These are phyloP conservation scores for Aspergillus spinulosporus DNA, from an alignment of 2,329 filamentous ascomycete species.

Conservation along the genomic window DNA sequence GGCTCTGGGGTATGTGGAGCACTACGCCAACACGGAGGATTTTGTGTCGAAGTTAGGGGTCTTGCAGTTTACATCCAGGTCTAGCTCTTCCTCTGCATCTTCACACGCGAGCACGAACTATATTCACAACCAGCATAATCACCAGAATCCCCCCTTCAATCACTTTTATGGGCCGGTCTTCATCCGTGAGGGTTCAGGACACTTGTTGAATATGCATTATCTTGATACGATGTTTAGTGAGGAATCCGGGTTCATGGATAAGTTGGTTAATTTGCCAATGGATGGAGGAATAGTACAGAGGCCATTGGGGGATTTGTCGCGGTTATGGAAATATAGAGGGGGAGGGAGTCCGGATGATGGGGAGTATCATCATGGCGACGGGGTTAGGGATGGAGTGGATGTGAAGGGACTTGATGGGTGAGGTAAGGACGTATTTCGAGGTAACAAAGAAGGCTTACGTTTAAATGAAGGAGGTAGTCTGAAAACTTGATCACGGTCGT, in stretches of 20 bases:
- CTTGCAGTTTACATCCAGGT: constrained; percentile 1
- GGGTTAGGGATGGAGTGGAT: not conserved
- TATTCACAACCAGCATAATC: no score
- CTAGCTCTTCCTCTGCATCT: no score
- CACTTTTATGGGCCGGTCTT: not conserved
- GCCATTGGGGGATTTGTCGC: constrained; percentile 1
- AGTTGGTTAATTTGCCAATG: not conserved
- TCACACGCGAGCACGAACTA: no score
- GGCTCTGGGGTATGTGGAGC: constrained; percentile 6
- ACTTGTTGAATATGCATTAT: constrained; percentile 12
- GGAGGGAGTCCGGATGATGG: not conserved
- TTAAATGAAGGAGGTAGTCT: no score
- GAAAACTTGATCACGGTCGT: not conserved
- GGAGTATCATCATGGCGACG: no score
- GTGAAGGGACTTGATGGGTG: not conserved
- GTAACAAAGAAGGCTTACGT: no score
- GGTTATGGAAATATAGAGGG: constrained; percentile 1
- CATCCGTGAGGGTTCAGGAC: not conserved
- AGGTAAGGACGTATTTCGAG: no score
- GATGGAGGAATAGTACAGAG: not conserved
- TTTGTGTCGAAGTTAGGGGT: constrained; percentile 9
- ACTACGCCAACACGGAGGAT: constrained; percentile 8
- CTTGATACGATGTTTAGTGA: constrained; percentile 10
- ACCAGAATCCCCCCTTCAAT: not conserved
- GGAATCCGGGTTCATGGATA: constrained; percentile 2